Conservation (phyloP, 2,329 filamentous ascomycete species). For the Trichoderma endophyticum region DNA sequence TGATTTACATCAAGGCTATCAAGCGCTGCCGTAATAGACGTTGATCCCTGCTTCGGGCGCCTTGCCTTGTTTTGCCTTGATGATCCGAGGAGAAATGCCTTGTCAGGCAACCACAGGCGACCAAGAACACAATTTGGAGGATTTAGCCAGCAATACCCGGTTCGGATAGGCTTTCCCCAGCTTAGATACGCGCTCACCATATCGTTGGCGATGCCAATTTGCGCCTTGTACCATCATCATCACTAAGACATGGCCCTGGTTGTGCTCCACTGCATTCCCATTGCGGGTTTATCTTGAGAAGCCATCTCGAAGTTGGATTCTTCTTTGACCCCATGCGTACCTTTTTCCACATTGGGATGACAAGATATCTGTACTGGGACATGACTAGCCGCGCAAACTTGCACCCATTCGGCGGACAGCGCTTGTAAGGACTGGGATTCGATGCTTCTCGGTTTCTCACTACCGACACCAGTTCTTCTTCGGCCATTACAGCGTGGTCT, state of each 20-base stretch:
- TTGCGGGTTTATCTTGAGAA: background rate
- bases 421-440: background rate
- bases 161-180: no score
- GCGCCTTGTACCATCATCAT: background rate
- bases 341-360: background rate
- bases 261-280: background rate
- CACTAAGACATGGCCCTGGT: background rate
- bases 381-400: background rate
- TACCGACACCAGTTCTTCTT: no score
- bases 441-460: background rate
- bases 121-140: background rate
- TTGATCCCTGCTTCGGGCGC: background rate
- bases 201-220: background rate
- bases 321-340: background rate
- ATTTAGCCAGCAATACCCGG: background rate
- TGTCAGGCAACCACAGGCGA: background rate
- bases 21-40: background rate
- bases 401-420: background rate
- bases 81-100: background rate
- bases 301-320: background rate
- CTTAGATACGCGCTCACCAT: background rate
- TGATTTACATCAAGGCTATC: slow-evolving; percentile 4
- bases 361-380: background rate
- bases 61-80: background rate
- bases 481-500: background rate